phyloP scores from a whole-genome alignment of 108 stramenopile species.

The Cyclostephanos invisitatus region DNA sequence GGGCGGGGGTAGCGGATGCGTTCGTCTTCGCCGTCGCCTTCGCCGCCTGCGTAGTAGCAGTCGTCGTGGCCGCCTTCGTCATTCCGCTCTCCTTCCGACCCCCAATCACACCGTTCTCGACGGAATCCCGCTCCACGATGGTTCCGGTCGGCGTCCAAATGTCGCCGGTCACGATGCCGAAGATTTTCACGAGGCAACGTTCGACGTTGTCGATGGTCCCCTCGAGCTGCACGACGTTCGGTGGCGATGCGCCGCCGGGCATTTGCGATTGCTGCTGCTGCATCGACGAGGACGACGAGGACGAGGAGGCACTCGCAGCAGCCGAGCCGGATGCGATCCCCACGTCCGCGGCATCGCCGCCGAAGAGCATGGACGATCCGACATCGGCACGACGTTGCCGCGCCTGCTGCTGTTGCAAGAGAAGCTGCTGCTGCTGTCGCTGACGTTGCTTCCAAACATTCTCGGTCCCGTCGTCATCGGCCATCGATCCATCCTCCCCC shows the following conservation, averaged over 20 bases:
- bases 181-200: conserved; percentile 37
- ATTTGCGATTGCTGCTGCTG: background rate
- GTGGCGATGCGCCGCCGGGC: background rate
- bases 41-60: background rate
- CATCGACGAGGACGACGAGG: conserved; percentile 1
- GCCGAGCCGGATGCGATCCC: background rate
- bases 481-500: background rate
- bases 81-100: background rate
- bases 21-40: background rate
- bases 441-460: conserved; percentile 13
- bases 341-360: background rate
- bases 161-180: conserved; percentile 35
- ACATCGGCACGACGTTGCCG: conserved; percentile 2
- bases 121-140: conserved; percentile 11
- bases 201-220: conserved; percentile 43
- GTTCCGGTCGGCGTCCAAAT: conserved; percentile 28
- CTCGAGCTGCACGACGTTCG: conserved; percentile 50
- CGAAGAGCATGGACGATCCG: conserved; percentile 33
- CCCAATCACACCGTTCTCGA: background rate
- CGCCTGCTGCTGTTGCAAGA: background rate
- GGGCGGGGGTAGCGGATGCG: background rate
- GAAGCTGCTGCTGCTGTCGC: conserved; percentile 18
- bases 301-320: background rate
- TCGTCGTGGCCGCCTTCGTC: background rate
- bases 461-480: no score